Evolutionary conservation across 1,139 yeast species (phyloP).

Genomic region (Hyphopichia buzzinii): DNA sequence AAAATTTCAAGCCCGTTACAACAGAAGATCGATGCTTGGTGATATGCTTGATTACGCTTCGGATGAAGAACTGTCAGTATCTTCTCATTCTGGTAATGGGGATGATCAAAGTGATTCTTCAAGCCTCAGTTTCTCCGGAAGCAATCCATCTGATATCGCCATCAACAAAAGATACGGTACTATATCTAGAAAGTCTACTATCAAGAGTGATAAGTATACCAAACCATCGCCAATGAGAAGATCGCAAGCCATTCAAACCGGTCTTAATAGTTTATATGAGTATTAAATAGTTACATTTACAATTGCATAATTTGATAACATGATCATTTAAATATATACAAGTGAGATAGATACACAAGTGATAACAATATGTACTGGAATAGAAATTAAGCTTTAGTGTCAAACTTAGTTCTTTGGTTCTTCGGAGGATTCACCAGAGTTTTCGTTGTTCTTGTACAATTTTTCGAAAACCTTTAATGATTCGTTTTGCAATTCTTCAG

Average conservation of each 20-base stretch:
- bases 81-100: background rate
- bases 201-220: conserved; percentile 2
- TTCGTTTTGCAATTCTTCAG: conserved; percentile 90
- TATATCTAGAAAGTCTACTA: conserved; percentile 8
- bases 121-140: conserved; percentile 5
- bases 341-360: conserved; percentile 7
- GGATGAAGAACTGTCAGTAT: conserved; percentile 12
- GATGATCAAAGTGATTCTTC: conserved; percentile 5
- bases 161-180: conserved; percentile 22
- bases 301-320: conserved; percentile 3
- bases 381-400: background rate
- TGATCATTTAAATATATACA: conserved; percentile 12
- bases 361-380: conserved; percentile 1
- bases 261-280: conserved; percentile 11
- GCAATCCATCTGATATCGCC: conserved; percentile 13
- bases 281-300: conserved; percentile 6
- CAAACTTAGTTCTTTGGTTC: conserved; percentile 43
- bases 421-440: conserved; percentile 30
- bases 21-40: conserved; percentile 44
- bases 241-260: conserved; percentile 16
- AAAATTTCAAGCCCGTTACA: conserved; percentile 22
- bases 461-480: conserved; percentile 94
- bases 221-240: conserved; percentile 15
- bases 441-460: conserved; percentile 77
- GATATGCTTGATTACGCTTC: conserved; percentile 49